Evolutionary conservation across 345 rosid genomes (phyloP).

Genomic region (Eutrema yunnanense): DNA sequence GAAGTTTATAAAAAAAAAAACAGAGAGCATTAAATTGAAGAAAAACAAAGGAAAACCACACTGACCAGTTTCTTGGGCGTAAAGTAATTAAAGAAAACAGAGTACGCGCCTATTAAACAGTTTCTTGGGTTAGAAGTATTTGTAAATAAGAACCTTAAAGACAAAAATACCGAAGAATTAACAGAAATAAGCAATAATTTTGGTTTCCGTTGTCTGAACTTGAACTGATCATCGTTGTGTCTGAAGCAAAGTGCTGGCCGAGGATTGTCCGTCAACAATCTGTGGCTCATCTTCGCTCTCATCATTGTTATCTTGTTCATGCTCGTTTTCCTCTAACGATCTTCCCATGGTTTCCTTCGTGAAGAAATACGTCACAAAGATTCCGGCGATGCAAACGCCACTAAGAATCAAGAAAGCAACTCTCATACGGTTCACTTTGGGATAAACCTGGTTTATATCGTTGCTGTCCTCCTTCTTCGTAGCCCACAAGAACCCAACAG

Average conservation of each 20-base stretch:
- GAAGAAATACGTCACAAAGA: conserved; percentile 39
- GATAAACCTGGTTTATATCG: background rate
- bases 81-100: background rate
- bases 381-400: conserved; percentile 49
- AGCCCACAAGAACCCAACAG: conserved; percentile 53
- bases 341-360: conserved; percentile 61
- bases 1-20: background rate
- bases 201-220: background rate
- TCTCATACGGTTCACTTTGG: conserved; percentile 28
- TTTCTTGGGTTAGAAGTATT: conserved; percentile 3
- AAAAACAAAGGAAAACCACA: background rate
- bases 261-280: conserved; percentile 11
- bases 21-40: background rate
- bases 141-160: background rate
- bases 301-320: background rate
- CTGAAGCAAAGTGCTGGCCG: conserved; percentile 11
- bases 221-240: background rate
- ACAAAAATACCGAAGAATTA: background rate
- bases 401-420: conserved; percentile 37
- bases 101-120: background rate
- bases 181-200: background rate
- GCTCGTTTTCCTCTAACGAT: conserved; percentile 66
- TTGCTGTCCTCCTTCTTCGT: background rate
- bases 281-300: conserved; percentile 11
- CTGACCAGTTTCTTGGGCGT: background rate